These are phyloP conservation scores for Colletotrichum sp. DNA, from an alignment of 2,329 filamentous ascomycete genomes.

Conservation along the genomic window DNA sequence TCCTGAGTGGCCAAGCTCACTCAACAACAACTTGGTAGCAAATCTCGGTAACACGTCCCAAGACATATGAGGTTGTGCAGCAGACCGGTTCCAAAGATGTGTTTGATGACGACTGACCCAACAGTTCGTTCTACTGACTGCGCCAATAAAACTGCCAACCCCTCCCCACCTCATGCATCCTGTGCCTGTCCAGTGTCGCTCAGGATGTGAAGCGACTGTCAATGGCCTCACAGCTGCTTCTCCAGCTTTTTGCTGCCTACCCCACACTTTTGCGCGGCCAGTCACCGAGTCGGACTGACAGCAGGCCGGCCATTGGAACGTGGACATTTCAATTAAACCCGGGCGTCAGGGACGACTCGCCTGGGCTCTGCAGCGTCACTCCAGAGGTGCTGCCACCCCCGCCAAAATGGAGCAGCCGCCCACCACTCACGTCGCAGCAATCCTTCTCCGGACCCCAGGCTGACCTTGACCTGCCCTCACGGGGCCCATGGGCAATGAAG, in stretches of 20 bases:
- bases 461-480: not conserved
- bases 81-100: not conserved
- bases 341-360: conserved; percentile 2
- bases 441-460: conserved; percentile 18
- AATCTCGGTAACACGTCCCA: not conserved
- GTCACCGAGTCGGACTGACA: not conserved
- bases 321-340: not conserved
- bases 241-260: not conserved
- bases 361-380: not conserved
- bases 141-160: not conserved
- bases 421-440: conserved; percentile 15
- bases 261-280: not conserved
- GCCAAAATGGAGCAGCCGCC: not conserved
- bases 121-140: not conserved
- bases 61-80: not conserved
- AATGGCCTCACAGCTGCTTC: not conserved
- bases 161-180: not conserved
- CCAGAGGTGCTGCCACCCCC: not conserved
- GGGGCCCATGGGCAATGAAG: not conserved
- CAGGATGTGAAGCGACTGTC: not conserved
- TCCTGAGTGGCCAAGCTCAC: not conserved
- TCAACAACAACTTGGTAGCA: not conserved
- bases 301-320: not conserved
- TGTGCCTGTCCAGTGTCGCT: not conserved
- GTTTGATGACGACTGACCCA: not conserved